Evolutionary conservation across 192 early-diverging fungal genomes (phyloP), one percentile per base, ranked within the genome.

Genomic region (Fimicolochytrium jonesii): DNA sequence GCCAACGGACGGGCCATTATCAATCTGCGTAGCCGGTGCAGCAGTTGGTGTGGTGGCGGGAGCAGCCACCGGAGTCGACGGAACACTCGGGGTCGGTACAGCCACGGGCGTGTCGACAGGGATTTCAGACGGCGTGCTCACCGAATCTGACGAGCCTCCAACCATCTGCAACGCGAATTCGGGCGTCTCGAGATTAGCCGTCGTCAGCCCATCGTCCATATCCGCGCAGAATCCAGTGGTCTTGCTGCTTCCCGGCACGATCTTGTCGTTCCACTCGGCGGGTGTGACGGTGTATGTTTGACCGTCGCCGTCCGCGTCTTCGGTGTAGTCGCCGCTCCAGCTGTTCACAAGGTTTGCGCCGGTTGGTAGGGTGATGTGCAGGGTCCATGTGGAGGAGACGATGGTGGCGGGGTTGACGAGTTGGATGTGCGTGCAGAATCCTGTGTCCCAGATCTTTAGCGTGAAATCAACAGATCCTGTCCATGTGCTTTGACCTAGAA

Each of bases 371-470:
- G 46, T 35, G 46, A 34, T 33, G 30, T 15, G 1, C 13, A 61
- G 20, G 6, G 18, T n/a, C 59, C 59, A 61, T 28, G 31, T 36
- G 6, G 7, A 31, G 0, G 59, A 61, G 4, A 20, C 46, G 45
- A 49, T 5, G 31, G 46, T 28, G 23, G 31, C 59, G 0, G 59
- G 59, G 46, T 61, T 61, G 59, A 61, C 35, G 29, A 61, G 47
- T 29, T 50, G 59, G 2, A 61, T 30, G 32, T 61, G 59, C 4
- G 59, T 47, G 47, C 59, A 61, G 46, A 61, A 61, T 4, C 59
- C 59, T 15, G 17, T 47, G 59, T 61, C 41, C 43, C 43, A 61
- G 48, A 61, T 61, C 47, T 61, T 61, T 28, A 61, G 59, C 26
- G 59, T 61, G 33, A 61, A 61, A 34, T 61, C 59, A 15, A 61